phyloP scores from a whole-genome alignment of 208 protist genomes.

The Eutreptiella sp. region DNA sequence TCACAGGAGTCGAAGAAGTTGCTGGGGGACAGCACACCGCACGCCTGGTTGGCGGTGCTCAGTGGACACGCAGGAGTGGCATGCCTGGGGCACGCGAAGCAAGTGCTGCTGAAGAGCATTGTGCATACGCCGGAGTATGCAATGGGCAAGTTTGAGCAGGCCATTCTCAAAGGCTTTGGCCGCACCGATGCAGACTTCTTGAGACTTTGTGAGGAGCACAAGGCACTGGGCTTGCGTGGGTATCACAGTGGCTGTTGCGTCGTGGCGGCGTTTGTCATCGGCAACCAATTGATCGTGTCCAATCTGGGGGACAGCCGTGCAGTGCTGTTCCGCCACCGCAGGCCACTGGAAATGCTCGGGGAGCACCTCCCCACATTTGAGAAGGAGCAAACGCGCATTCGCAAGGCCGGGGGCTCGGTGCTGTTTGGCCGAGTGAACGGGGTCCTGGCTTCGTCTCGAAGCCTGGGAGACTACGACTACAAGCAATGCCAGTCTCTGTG shows the following conservation, averaged over 20 bases:
- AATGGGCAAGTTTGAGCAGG: too few relatives aligned
- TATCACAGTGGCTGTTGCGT: conserved; percentile 65
- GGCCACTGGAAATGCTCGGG: conserved; percentile 56
- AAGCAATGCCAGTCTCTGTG: conserved; percentile 47
- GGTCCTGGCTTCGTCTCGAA: conserved; percentile 3
- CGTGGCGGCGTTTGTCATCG: conserved; percentile 62
- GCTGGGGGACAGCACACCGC: too few relatives aligned
- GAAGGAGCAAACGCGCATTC: conserved; percentile 65
- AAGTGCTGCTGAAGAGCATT: too few relatives aligned
- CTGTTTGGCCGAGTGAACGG: conserved; percentile 36
- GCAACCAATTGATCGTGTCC: conserved; percentile 62
- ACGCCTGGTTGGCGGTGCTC: too few relatives aligned
- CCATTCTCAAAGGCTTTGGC: too few relatives aligned
- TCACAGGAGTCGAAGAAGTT: too few relatives aligned
- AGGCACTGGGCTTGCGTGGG: too few relatives aligned
- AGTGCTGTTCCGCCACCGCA: conserved; percentile 65
- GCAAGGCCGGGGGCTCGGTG: conserved; percentile 66
- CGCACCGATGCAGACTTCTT: too few relatives aligned
- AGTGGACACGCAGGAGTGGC: too few relatives aligned
- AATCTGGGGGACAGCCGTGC: conserved; percentile 81
- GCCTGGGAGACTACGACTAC: conserved; percentile 3
- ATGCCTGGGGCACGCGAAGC: too few relatives aligned
- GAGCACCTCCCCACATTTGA: conserved; percentile 77
- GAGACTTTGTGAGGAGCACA: too few relatives aligned
- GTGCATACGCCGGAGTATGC: too few relatives aligned